Conservation (phyloP, 2,329 filamentous ascomycete species). For the Sporothrix variecibatus region DNA sequence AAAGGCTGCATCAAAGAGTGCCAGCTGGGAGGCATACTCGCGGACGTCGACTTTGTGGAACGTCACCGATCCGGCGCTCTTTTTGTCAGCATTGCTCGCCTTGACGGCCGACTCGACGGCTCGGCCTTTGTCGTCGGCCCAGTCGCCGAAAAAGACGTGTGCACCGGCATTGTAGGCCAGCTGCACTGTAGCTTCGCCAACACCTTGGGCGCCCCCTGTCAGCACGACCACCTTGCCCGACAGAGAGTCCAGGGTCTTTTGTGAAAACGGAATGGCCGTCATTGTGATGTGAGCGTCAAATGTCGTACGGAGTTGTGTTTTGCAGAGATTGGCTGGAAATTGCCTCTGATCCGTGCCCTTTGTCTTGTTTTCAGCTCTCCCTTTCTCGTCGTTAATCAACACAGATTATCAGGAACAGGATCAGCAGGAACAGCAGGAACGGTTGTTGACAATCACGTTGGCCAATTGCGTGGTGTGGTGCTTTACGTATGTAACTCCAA, state of each 20-base stretch:
- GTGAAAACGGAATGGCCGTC: not conserved
- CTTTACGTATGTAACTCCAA: not conserved
- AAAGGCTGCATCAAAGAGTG: constrained; percentile 49
- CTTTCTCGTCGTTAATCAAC: not conserved
- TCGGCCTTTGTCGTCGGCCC: constrained; percentile 32
- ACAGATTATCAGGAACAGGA: not conserved
- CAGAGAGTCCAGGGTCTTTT: not conserved
- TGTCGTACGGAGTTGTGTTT: not conserved
- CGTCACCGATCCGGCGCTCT: constrained; percentile 22
- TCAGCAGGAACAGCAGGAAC: not conserved
- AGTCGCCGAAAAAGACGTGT: constrained; percentile 36
- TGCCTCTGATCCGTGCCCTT: not conserved
- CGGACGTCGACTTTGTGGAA: constrained; percentile 50
- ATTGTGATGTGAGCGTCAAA: not conserved
- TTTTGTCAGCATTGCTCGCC: not conserved
- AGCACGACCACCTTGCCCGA: constrained; percentile 31
- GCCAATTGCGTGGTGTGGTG: not conserved
- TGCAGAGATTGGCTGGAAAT: not conserved
- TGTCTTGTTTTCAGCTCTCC: not conserved
- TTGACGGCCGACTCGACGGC: constrained; percentile 28
- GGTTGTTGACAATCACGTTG: not conserved
- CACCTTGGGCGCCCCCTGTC: constrained; percentile 36
- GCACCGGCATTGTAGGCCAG: constrained; percentile 32
- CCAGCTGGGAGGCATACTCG: constrained; percentile 47
- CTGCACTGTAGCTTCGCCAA: constrained; percentile 35